Percentiles rank a stretch among this genome's conserved stretches.
Evolutionary conservation across 2,329 filamentous ascomycete genomes (phyloP).

Genomic region (Phialocephala subalpina): DNA sequence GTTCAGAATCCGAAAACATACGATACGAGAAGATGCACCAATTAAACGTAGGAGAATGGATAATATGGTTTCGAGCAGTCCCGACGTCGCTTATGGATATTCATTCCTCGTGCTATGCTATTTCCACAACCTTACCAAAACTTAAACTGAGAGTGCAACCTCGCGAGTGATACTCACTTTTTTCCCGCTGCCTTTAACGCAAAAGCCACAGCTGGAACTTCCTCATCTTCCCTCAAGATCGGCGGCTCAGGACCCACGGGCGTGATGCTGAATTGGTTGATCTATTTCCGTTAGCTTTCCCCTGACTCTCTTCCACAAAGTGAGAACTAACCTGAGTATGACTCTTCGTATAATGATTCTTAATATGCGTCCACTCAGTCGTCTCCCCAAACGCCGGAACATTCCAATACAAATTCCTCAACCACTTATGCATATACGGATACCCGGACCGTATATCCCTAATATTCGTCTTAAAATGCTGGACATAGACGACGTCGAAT

Average conservation of each 20-base stretch:
- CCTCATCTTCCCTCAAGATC: conserved; percentile 79
- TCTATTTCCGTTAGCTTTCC: conserved; percentile 57
- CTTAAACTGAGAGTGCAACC: not conserved
- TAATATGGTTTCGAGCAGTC: not conserved
- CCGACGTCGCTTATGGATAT: not conserved
- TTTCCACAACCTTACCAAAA: not conserved
- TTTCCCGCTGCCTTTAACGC: conserved; percentile 37
- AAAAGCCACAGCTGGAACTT: conserved; percentile 67
- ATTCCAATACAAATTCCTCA: conserved; percentile 74
- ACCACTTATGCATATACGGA: conserved; percentile 71
- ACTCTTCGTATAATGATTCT: conserved; percentile 95
- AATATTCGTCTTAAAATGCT: conserved; percentile 82
- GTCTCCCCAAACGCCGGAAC: conserved; percentile 63
- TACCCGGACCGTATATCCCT: conserved; percentile 52
- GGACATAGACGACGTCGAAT: conserved; percentile 80
- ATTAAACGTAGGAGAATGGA: too few relatives aligned
- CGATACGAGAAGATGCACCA: too few relatives aligned
- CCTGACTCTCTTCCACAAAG: conserved; percentile 51
- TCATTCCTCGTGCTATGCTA: not conserved
- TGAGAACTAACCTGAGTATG: conserved; percentile 53
- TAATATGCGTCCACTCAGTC: conserved; percentile 53
- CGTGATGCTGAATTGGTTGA: conserved; percentile 77
- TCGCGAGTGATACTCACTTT: conserved; percentile 27
- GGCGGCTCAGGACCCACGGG: conserved; percentile 86
- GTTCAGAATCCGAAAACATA: too few relatives aligned